Percentiles rank a stretch among this genome's conserved stretches.
Evolutionary conservation across 73 alveolate species (phyloP).

Genomic region (Tetrahymena elliotti): DNA sequence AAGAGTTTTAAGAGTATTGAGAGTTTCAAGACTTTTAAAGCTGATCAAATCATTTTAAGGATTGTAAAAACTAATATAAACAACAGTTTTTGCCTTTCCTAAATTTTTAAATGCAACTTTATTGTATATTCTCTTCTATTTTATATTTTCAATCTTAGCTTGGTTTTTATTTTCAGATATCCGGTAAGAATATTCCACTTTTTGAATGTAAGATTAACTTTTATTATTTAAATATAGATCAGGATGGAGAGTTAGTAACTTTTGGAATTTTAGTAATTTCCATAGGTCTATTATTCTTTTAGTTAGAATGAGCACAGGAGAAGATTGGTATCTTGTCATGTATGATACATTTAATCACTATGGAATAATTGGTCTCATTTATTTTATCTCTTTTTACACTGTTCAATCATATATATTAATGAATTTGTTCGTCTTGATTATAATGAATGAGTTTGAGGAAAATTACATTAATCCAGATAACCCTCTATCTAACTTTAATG

Average conservation of each 20-base stretch:
- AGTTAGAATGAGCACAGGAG: constrained; percentile 83
- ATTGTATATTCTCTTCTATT: constrained; percentile 70
- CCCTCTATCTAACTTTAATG: constrained; percentile 74
- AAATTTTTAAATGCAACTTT: constrained; percentile 80
- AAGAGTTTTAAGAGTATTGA: constrained; percentile 80
- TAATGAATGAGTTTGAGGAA: constrained; percentile 88
- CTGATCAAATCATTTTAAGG: constrained; percentile 76
- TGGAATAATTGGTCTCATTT: neutral
- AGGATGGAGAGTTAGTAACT: constrained; percentile 49
- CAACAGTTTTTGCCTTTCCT: constrained; percentile 75
- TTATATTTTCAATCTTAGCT: constrained; percentile 88
- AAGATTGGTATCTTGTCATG: constrained; percentile 76
- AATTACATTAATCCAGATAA: constrained; percentile 84
- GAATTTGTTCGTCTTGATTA: constrained; percentile 80
- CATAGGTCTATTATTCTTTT: constrained; percentile 59
- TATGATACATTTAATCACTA: constrained; percentile 27
- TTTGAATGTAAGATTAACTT: neutral
- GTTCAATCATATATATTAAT: constrained; percentile 5
- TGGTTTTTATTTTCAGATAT: constrained; percentile 64
- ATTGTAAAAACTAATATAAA: constrained; percentile 60
- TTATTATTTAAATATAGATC: neutral
- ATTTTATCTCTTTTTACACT: neutral
- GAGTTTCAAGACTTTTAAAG: constrained; percentile 68
- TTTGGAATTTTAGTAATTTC: constrained; percentile 68
- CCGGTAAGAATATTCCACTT: neutral